A percentile compares a stretch with the other conserved stretches of the same genome.
Conservation (phyloP, 495 filamentous ascomycete species). For the Xylaria flabelliformis region DNA sequence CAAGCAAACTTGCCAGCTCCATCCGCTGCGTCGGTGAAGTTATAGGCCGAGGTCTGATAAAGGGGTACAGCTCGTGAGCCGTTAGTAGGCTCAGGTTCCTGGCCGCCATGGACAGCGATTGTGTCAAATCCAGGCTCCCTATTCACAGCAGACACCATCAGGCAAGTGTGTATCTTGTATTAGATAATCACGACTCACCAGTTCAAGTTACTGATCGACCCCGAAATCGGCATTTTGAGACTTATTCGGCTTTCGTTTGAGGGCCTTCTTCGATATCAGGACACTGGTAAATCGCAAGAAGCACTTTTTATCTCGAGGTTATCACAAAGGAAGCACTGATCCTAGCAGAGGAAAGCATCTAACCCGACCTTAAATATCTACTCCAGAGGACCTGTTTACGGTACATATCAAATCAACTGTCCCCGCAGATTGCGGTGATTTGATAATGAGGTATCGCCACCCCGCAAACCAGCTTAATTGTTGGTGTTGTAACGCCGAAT, state of each 20-base stretch:
- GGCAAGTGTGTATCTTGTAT: slow-evolving; percentile 17
- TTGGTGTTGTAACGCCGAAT: slow-evolving; percentile 19
- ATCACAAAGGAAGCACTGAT: not conserved
- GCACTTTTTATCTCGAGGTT: not conserved
- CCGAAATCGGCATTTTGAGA: slow-evolving; percentile 38
- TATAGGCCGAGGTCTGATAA: slow-evolving; percentile 50
- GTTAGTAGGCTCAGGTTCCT: slow-evolving; percentile 52
- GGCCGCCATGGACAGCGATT: slow-evolving; percentile 48
- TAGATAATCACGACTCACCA: slow-evolving; percentile 35
- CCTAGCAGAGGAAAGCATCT: not conserved
- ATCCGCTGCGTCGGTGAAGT: slow-evolving; percentile 52
- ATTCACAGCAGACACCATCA: slow-evolving; percentile 26
- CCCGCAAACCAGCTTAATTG: slow-evolving; percentile 9
- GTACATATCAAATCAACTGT: slow-evolving; percentile 11
- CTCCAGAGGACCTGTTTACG: slow-evolving; percentile 4
- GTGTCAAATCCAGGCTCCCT: slow-evolving; percentile 50
- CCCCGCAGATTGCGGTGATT: slow-evolving; percentile 17
- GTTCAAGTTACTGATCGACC: slow-evolving; percentile 41
- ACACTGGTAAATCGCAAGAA: not conserved
- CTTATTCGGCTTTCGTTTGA: not conserved
- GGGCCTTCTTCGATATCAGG: not conserved
- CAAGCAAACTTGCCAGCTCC: slow-evolving; percentile 52
- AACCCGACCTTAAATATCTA: slow-evolving; percentile 10
- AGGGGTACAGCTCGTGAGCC: slow-evolving; percentile 50
- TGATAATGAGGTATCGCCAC: slow-evolving; percentile 1